Evolutionary conservation across 2,329 filamentous ascomycete species (phyloP), one percentile per base, ranked within the genome.

Genomic region (Daldinia sp.): DNA sequence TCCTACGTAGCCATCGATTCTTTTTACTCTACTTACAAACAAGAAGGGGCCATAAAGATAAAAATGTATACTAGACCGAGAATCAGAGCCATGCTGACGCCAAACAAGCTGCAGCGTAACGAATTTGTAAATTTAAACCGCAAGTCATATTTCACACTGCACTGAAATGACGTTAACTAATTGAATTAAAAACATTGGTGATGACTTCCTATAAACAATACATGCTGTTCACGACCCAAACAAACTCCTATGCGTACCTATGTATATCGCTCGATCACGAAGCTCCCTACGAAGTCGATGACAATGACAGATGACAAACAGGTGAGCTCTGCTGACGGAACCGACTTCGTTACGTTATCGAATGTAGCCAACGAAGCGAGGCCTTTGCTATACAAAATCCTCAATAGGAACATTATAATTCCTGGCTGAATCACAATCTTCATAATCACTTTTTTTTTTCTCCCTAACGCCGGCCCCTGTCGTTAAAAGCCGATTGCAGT

Each of bases 291-390:
- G 50, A 49, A 62, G 54, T 39, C 25, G 48, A 32, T 37, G 29
- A 11, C 32, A 35, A 35, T 30, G 6, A 21, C 35, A 48, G 58
- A 51, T 58, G 41, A 65, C 62, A 58, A 62, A 56, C 21, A 25
- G 15, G 19, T 48, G 25, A 45, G 51, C 47, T 43, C 13, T 62
- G 59, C 54, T 65, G 59, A 65, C 58, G 47, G 54, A 50, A 23
- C 58, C 17, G 25, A 45, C 37, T 19, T 17, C 15, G 47, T 66
- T 66, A 66, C 59, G 56, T 57, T 61, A 59, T 65, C 48, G 17
- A 49, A 59, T 63, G 25, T 51, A 30, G 37, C 58, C 58, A 61
- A 49, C 19, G 47, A 7, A 47, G n/a, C 27, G 29, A 34, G 30
- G 35, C 7, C 17, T 47, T 48, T 47, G n/a, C 25, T 19, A 9